Base-by-base conservation (phyloP, 225 moss, liverwort and hornwort genomes). In the Anthoceros angustus region DNA sequence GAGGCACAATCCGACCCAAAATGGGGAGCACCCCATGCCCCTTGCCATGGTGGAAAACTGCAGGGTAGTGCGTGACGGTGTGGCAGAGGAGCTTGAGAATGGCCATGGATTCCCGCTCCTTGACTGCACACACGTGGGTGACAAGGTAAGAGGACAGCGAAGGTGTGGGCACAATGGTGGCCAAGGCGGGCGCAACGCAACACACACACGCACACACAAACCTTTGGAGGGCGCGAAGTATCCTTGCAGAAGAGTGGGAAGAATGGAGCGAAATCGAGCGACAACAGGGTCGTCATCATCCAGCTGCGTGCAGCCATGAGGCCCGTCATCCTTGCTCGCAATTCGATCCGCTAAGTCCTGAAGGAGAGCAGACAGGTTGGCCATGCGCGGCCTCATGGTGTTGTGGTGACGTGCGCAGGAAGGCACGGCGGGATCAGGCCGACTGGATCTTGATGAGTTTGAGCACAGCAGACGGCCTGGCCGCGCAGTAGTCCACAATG, bases 301-400 rank as follows among this genome's bases (percentile, higher is more conserved):
- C 5, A 78, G 70, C 42, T 92, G 75, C 20, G 80, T 83, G 72
- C 73, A 74, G 66, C 82, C 32, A 32, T 9, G 79, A 42, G 76
- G 71, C 18, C 71, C 73, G 70, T 87, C 85, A 39, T 79, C 80
- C 70, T 92, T 98, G 43, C 72, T 89, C 7, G 98, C 86, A 63
- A 98, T 98, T 63, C 87, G 92, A 48, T 98, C 92, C 43, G 92
- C 87, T 74, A 98, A 76, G 74, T 92, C 92, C 43, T 87, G 98
- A 12, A 98, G 77, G 43, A 92, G 82, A 41, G 78, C 84, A 46
- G 82, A 87, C 32, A 99, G 79, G 68, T 87, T 84, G 63, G 92
- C 77, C 92, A 92, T 87, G 32, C 32, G 32, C 32, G 32, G 32
- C 32, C 32, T 32, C 32, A 32, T 32, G 32, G 32, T 32, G 2